Evolutionary conservation across 2,329 filamentous ascomycete species (phyloP).

Genomic region (Dactylonectria estremocensis): DNA sequence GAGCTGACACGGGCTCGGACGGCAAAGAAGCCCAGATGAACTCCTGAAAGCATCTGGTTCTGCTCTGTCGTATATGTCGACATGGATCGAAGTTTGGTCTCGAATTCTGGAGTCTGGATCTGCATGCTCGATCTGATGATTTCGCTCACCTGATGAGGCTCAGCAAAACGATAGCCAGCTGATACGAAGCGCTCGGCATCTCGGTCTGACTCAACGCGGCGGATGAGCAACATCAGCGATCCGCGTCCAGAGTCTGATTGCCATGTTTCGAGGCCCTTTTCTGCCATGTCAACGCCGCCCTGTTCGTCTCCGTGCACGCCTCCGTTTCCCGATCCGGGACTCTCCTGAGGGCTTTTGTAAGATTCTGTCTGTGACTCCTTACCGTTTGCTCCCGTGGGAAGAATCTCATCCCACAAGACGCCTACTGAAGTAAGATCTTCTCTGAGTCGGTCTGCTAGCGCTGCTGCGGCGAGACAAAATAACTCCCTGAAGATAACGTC

Average conservation of each 20-base stretch:
- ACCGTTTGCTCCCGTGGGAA: conserved; percentile 71
- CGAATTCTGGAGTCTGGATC: conserved; percentile 75
- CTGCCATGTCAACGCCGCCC: conserved; percentile 52
- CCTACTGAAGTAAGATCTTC: conserved; percentile 76
- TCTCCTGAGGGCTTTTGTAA: conserved; percentile 38
- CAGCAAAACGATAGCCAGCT: conserved; percentile 84
- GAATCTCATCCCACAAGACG: conserved; percentile 81
- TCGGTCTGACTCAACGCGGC: conserved; percentile 68
- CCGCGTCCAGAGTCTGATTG: conserved; percentile 73
- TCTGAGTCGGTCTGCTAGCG: conserved; percentile 79
- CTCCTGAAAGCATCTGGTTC: conserved; percentile 65
- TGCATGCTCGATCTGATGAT: conserved; percentile 83
- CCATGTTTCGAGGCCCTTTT: conserved; percentile 56
- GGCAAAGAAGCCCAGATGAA: conserved; percentile 73
- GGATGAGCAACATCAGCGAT: conserved; percentile 86
- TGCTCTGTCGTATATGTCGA: conserved; percentile 67
- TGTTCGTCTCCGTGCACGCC: conserved; percentile 39
- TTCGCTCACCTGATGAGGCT: conserved; percentile 77
- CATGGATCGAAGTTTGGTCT: conserved; percentile 75
- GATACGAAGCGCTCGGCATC: conserved; percentile 78
- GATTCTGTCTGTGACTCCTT: conserved; percentile 36
- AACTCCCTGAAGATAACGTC: conserved; percentile 85
- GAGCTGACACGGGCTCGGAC: conserved; percentile 66
- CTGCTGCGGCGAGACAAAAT: conserved; percentile 84
- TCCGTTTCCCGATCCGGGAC: conserved; percentile 25